phyloP scores from a whole-genome alignment of 768 basidiomycete species.

The Boletus rex-veris region DNA sequence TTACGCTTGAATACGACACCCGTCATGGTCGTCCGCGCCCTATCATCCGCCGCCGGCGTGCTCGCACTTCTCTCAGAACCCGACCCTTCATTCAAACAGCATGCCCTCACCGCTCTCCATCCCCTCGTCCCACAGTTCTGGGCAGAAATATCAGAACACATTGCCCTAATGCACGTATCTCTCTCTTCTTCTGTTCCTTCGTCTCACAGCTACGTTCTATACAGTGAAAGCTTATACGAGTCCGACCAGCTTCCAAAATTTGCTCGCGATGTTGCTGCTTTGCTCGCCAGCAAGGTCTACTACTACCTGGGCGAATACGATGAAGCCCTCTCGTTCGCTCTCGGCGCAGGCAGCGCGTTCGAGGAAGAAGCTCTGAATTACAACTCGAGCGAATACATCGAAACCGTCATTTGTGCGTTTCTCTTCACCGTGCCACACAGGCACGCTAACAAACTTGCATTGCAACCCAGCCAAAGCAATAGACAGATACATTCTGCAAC shows the following conservation, averaged over 20 bases:
- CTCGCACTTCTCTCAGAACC: constrained; percentile 90
- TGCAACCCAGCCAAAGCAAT: constrained; percentile 81
- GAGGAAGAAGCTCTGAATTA: constrained; percentile 61
- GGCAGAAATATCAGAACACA: constrained; percentile 97
- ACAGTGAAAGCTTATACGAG: constrained; percentile 89
- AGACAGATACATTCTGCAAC: constrained; percentile 82
- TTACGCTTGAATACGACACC: background rate
- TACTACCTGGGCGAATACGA: constrained; percentile 95
- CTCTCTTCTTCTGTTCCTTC: constrained; percentile 2
- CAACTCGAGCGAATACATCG: constrained; percentile 82
- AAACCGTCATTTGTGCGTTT: constrained; percentile 88
- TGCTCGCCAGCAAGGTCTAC: constrained; percentile 97
- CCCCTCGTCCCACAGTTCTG: constrained; percentile 91
- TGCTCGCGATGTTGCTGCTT: constrained; percentile 78
- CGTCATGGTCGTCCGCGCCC: constrained; percentile 63
- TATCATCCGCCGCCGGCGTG: constrained; percentile 85
- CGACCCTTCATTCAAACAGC: constrained; percentile 81
- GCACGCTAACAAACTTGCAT: background rate
- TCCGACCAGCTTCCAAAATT: constrained; percentile 67
- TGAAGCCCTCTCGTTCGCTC: constrained; percentile 92
- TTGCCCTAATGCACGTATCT: constrained; percentile 74
- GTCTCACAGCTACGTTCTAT: constrained; percentile 6
- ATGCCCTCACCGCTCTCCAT: constrained; percentile 83
- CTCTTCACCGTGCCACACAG: constrained; percentile 28
- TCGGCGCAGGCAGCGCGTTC: constrained; percentile 86